These are phyloP conservation scores for Amanita molliuscula DNA, from an alignment of 768 basidiomycete species.

Conservation along the genomic window DNA sequence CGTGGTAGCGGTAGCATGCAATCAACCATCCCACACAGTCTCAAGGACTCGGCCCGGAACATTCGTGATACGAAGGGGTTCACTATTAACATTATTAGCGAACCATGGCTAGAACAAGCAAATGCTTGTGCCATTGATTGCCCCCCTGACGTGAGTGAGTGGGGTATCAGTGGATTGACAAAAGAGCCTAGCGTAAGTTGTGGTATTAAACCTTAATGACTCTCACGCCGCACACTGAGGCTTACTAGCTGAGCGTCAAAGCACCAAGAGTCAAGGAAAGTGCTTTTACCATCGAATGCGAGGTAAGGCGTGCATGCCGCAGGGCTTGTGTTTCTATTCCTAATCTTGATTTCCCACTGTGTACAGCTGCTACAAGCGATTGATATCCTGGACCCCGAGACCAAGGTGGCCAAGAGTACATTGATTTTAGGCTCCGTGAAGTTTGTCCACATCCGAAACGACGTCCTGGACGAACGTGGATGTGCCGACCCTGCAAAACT, in stretches of 20 bases:
- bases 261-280: conserved; percentile 53
- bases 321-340: too few species aligned
- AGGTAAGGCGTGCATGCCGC: too few species aligned
- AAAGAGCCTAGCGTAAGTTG: conserved; percentile 41
- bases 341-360: background rate
- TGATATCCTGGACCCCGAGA: too few species aligned
- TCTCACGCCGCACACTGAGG: background rate
- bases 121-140: conserved; percentile 43
- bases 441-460: background rate
- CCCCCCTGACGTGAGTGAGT: conserved; percentile 43
- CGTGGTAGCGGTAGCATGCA: conserved; percentile 44
- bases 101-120: conserved; percentile 52
- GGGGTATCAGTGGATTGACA: conserved; percentile 53
- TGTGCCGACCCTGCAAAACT: background rate
- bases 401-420: too few species aligned
- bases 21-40: conserved; percentile 15
- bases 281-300: conserved; percentile 56
- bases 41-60: conserved; percentile 56
- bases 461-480: background rate
- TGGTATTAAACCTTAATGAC: background rate
- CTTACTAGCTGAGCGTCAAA: conserved; percentile 22
- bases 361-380: conserved; percentile 32
- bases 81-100: conserved; percentile 67
- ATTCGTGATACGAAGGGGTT: conserved; percentile 58
- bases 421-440: background rate